Evolutionary conservation across 495 filamentous ascomycete species (phyloP).

Genomic region (Podospora australis): DNA sequence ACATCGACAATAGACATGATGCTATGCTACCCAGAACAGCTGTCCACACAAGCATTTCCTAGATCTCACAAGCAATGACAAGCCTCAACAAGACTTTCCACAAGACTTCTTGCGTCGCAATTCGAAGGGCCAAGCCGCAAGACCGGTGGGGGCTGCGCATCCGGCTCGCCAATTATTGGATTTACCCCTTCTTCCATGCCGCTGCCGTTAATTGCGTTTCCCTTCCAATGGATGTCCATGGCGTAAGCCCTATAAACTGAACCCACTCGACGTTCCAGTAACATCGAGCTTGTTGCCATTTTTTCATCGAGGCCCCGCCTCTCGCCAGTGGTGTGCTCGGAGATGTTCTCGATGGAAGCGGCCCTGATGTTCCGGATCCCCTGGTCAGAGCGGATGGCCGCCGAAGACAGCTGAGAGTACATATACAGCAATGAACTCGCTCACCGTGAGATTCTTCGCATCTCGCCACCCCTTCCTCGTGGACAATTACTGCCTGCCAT

Average conservation of each 20-base stretch:
- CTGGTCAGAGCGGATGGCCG: constrained; percentile 1
- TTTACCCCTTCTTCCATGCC: constrained; percentile 29
- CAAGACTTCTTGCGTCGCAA: not conserved
- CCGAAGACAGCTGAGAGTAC: not conserved
- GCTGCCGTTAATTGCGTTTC: constrained; percentile 16
- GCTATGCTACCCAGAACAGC: too few species aligned
- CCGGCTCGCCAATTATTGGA: constrained; percentile 12
- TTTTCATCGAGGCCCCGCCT: not conserved
- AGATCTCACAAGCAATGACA: not conserved
- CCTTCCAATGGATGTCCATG: constrained; percentile 11
- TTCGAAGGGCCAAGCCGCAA: not conserved
- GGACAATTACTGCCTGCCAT: constrained; percentile 11
- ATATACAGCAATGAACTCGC: not conserved
- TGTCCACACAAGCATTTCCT: not conserved
- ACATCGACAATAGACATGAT: too few species aligned
- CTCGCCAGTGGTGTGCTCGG: too few species aligned
- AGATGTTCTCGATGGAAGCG: not conserved
- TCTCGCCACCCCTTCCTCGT: not conserved
- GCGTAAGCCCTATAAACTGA: constrained; percentile 25
- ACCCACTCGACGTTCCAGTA: constrained; percentile 17
- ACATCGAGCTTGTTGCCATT: not conserved
- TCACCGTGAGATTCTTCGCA: too few species aligned
- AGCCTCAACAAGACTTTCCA: not conserved
- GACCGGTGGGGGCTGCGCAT: not conserved
- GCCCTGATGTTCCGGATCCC: not conserved